phyloP scores from a whole-genome alignment of 352 stramenopile species.

The Globisporangium acanthophoron region DNA sequence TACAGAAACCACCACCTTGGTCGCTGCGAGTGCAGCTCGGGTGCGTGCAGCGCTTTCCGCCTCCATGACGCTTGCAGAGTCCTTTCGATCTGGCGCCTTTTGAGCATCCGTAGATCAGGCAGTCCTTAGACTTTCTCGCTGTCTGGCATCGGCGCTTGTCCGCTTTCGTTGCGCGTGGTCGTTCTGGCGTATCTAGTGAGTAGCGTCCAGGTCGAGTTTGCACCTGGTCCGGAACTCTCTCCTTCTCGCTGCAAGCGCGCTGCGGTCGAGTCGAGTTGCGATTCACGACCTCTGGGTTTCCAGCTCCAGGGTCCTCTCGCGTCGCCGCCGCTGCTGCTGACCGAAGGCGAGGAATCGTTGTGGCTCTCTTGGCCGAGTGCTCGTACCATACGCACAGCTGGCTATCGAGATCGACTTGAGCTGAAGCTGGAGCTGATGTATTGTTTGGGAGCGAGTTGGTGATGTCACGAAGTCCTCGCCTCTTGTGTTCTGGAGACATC shows the following conservation, averaged over 20 bases:
- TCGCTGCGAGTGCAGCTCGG: slow-evolving; percentile 59
- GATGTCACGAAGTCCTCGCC: slow-evolving; percentile 1
- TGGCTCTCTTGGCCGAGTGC: not conserved
- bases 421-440: not conserved
- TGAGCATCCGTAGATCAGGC: slow-evolving; percentile 52
- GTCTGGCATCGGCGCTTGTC: slow-evolving; percentile 26
- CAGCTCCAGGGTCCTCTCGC: not conserved
- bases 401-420: not conserved
- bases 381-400: not conserved
- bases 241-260: not conserved
- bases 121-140: slow-evolving; percentile 63
- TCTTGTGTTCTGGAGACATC: not conserved
- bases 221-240: not conserved
- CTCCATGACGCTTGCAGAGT: slow-evolving; percentile 82
- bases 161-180: not conserved
- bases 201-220: slow-evolving; percentile 19
- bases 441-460: not conserved
- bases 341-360: not conserved
- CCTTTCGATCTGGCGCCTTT: slow-evolving; percentile 77
- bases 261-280: not conserved
- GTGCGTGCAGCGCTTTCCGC: slow-evolving; percentile 70
- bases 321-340: not conserved
- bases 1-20: slow-evolving; percentile 82
- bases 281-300: not conserved
- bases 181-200: slow-evolving; percentile 28